phyloP scores from a whole-genome alignment of 371 early-diverging fungal genomes.

The Mucor piriformis region DNA sequence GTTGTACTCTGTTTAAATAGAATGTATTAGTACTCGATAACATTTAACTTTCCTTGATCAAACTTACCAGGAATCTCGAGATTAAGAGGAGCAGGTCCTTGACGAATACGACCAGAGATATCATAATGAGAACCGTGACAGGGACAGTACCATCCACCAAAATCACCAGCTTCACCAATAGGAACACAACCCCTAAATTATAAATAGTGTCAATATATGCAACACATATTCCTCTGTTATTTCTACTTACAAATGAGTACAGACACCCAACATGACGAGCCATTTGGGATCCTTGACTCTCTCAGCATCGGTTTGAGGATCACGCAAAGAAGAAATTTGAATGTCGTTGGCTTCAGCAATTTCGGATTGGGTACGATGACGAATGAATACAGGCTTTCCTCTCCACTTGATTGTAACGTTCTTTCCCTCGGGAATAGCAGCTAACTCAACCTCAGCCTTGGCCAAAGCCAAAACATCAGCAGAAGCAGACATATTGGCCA shows the following conservation, averaged over 20 bases:
- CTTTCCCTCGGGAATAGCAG: slow-evolving; percentile 93
- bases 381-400: slow-evolving; percentile 97
- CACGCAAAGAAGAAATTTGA: slow-evolving; percentile 81
- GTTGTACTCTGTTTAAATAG: slow-evolving; percentile 46
- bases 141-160: slow-evolving; percentile 98
- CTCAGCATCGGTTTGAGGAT: slow-evolving; percentile 92
- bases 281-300: slow-evolving; percentile 93
- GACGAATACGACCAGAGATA: slow-evolving; percentile 94
- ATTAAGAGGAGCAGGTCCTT: slow-evolving; percentile 98
- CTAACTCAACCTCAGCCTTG: slow-evolving; percentile 94
- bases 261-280: slow-evolving; percentile 97
- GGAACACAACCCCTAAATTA: slow-evolving; percentile 90
- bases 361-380: slow-evolving; percentile 94
- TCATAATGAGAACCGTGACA: slow-evolving; percentile 99
- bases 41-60: too few species aligned
- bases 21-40: too few species aligned
- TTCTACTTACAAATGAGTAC: slow-evolving; percentile 87
- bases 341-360: slow-evolving; percentile 92
- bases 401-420: slow-evolving; percentile 98
- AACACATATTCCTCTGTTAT: too few species aligned
- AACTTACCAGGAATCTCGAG: slow-evolving; percentile 87
- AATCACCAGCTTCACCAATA: slow-evolving; percentile 97
- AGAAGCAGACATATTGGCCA: slow-evolving; percentile 91
- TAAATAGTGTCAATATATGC: slow-evolving; percentile 4
- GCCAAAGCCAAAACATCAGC: slow-evolving; percentile 97